phyloP scores from a whole-genome alignment of 306 rosid genomes.

The Vigna reflexopilosa region DNA sequence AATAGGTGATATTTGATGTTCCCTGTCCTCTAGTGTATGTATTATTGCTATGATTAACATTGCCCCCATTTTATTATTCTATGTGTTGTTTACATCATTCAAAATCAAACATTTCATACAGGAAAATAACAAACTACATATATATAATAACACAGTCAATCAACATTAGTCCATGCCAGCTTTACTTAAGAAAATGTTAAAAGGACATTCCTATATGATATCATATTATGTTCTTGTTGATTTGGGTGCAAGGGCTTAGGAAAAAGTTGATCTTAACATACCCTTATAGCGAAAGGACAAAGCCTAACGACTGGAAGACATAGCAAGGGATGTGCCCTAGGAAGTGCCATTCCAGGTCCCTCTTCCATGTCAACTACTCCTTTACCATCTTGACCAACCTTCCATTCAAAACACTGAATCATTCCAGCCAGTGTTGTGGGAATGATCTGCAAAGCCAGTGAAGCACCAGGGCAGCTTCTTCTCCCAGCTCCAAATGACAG shows the following conservation, averaged over 20 bases:
- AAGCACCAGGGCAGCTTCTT: constrained; percentile 73
- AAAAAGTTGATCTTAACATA: no score
- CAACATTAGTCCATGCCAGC: background rate
- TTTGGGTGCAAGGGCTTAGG: no score
- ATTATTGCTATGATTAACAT: constrained; percentile 8
- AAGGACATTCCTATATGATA: no score
- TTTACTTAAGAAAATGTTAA: background rate
- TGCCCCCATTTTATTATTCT: background rate
- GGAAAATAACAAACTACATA: background rate
- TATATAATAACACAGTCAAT: background rate
- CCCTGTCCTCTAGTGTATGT: constrained; percentile 11
- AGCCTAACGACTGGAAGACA: constrained; percentile 58
- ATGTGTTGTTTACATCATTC: background rate
- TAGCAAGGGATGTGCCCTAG: constrained; percentile 58
- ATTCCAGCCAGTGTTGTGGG: constrained; percentile 34
- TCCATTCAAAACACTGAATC: constrained; percentile 50
- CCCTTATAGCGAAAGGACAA: constrained; percentile 27
- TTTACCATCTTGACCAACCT: constrained; percentile 40
- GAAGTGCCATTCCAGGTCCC: constrained; percentile 72
- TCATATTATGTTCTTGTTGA: no score
- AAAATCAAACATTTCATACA: background rate
- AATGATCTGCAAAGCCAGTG: constrained; percentile 60
- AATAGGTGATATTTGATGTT: no score
- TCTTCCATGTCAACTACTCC: constrained; percentile 61
- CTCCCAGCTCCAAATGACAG: constrained; percentile 58